Conservation (phyloP, 2,329 filamentous ascomycete genomes). For the Aureobasidium sp. region DNA sequence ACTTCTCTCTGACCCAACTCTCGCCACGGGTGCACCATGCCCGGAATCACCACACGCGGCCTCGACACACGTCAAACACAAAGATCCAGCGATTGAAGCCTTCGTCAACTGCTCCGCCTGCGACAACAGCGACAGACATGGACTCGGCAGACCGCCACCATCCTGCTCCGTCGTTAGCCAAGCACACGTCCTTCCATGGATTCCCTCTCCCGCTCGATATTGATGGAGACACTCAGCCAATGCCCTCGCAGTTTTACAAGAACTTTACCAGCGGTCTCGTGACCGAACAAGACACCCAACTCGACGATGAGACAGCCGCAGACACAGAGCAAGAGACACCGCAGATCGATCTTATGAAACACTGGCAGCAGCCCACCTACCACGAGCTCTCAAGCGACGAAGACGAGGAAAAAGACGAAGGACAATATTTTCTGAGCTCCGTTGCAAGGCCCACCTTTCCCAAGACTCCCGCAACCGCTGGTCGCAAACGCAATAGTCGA, state of each 20-base stretch:
- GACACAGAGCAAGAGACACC: slow-evolving; percentile 26
- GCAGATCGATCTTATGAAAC: slow-evolving; percentile 27
- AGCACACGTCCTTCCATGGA: slow-evolving; percentile 31
- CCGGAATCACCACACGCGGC: background rate
- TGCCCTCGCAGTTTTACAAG: slow-evolving; percentile 41
- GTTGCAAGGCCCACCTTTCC: slow-evolving; percentile 27
- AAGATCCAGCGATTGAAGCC: slow-evolving; percentile 14
- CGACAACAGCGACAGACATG: slow-evolving; percentile 5
- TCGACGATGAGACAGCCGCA: background rate
- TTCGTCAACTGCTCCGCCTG: slow-evolving; percentile 17
- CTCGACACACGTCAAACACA: slow-evolving; percentile 13
- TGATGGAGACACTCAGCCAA: slow-evolving; percentile 40
- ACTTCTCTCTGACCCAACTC: background rate
- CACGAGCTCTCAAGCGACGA: slow-evolving; percentile 22
- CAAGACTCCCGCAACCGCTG: slow-evolving; percentile 37
- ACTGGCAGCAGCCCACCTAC: slow-evolving; percentile 23
- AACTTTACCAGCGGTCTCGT: slow-evolving; percentile 34
- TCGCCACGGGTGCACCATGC: background rate
- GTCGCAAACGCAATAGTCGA: slow-evolving; percentile 33
- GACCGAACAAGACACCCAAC: slow-evolving; percentile 19
- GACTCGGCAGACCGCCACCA: slow-evolving; percentile 9
- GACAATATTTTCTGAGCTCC: slow-evolving; percentile 18
- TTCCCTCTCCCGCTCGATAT: slow-evolving; percentile 26
- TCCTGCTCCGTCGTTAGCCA: slow-evolving; percentile 17
- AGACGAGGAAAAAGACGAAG: slow-evolving; percentile 18